These are phyloP conservation scores for Echinosophora koreensis DNA, from an alignment of 306 rosid genomes.

Conservation along the genomic window DNA sequence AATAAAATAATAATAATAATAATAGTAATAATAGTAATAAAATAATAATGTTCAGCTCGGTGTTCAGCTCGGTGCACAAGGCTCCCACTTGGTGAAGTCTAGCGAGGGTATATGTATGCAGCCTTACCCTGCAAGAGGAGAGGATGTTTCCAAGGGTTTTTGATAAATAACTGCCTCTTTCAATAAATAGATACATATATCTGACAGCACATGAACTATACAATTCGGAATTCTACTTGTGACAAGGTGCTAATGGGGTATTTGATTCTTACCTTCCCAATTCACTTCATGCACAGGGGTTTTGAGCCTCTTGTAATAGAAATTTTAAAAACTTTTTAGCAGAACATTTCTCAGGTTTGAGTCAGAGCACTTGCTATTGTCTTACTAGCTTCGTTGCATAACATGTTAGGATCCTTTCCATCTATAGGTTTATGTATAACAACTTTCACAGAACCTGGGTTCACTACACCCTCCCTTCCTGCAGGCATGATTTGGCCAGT, in stretches of 20 bases:
- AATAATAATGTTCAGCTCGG: too few species aligned
- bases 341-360: conserved; percentile 56
- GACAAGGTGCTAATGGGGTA: conserved; percentile 21
- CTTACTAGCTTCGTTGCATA: conserved; percentile 78
- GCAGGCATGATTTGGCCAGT: conserved; percentile 94
- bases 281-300: conserved; percentile 33
- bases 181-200: not conserved
- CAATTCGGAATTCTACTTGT: not conserved
- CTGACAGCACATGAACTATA: not conserved
- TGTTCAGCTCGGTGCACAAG: too few species aligned
- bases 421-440: conserved; percentile 76
- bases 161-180: too few species aligned
- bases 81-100: too few species aligned
- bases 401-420: conserved; percentile 65
- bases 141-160: too few species aligned
- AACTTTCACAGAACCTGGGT: conserved; percentile 77
- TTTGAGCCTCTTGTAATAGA: conserved; percentile 34
- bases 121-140: too few species aligned
- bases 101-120: too few species aligned
- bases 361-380: conserved; percentile 63
- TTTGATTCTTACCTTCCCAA: conserved; percentile 40
- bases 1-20: too few species aligned
- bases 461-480: conserved; percentile 79
- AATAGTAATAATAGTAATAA: too few species aligned
- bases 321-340: conserved; percentile 35